Evolutionary conservation across 176 grass and related monocot species (phyloP).

Genomic region (Eleusine coracana): DNA sequence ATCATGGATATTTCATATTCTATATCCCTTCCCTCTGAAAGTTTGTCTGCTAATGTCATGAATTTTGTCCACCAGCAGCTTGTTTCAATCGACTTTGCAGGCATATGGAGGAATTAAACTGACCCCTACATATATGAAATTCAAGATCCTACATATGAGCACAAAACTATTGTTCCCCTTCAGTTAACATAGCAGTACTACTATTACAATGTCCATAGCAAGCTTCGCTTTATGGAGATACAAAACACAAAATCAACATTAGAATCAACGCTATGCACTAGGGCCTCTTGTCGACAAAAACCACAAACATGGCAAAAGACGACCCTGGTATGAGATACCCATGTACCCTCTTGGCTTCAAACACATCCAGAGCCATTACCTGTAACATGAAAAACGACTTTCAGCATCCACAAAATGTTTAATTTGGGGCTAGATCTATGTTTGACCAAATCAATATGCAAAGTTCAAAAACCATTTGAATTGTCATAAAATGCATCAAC

Average conservation of each 20-base stretch:
- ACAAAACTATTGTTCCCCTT: conserved; percentile 12
- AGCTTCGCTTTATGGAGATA: background rate
- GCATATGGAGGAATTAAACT: background rate
- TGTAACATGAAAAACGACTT: background rate
- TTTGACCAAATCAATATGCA: background rate
- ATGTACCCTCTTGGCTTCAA: background rate
- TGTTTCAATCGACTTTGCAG: background rate
- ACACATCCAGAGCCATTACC: conserved; percentile 8
- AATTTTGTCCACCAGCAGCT: no score
- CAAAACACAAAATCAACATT: conserved; percentile 1
- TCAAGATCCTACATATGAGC: background rate
- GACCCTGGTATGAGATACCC: background rate
- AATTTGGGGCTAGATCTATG: background rate
- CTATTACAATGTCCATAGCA: background rate
- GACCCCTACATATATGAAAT: conserved; percentile 14
- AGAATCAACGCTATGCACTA: background rate
- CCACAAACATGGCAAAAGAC: conserved; percentile 24
- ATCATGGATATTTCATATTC: no score
- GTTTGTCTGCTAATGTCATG: no score
- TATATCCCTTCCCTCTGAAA: no score
- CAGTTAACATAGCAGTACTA: background rate
- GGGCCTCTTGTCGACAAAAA: conserved; percentile 34
- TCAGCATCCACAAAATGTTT: background rate
- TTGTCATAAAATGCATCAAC: background rate
- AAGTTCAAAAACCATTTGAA: background rate